These are phyloP conservation scores for Paraphoma chrysanthemicola DNA, from an alignment of 2,329 filamentous ascomycete genomes.

Conservation along the genomic window DNA sequence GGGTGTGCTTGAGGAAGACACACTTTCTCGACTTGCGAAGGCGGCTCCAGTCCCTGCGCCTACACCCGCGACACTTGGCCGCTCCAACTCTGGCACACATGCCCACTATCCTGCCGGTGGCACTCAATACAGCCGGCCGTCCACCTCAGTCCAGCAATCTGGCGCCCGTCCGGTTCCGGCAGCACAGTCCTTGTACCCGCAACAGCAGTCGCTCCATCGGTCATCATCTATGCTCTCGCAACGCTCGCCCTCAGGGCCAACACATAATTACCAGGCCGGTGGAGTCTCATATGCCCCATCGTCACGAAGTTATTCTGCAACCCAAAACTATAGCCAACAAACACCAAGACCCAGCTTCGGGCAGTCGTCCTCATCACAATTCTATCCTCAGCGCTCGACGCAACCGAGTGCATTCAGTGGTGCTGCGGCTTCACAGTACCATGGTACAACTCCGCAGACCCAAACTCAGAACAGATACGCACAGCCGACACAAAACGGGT, in stretches of 20 bases:
- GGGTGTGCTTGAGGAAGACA: conserved; percentile 85
- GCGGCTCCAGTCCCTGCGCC: conserved; percentile 40
- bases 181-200: conserved; percentile 40
- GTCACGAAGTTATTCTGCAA: conserved; percentile 33
- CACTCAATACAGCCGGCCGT: conserved; percentile 42
- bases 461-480: conserved; percentile 43
- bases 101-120: conserved; percentile 35
- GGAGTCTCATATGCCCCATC: conserved; percentile 35
- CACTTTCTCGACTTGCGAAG: conserved; percentile 57
- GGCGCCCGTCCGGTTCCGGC: conserved; percentile 38
- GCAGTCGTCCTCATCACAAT: conserved; percentile 32
- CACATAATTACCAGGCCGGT: conserved; percentile 39
- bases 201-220: conserved; percentile 42
- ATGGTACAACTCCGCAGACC: conserved; percentile 41
- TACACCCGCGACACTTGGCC: conserved; percentile 35
- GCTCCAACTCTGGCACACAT: conserved; percentile 34
- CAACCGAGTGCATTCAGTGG: conserved; percentile 37
- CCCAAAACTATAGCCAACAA: conserved; percentile 40
- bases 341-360: conserved; percentile 38
- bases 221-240: conserved; percentile 47
- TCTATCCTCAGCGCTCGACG: conserved; percentile 40
- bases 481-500: conserved; percentile 39
- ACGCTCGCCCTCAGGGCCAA: conserved; percentile 38
- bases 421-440: conserved; percentile 39
- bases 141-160: conserved; percentile 31